These are phyloP conservation scores for Papiliotrema laurentii DNA, from an alignment of 1,284 basidiomycete species.

Conservation along the genomic window DNA sequence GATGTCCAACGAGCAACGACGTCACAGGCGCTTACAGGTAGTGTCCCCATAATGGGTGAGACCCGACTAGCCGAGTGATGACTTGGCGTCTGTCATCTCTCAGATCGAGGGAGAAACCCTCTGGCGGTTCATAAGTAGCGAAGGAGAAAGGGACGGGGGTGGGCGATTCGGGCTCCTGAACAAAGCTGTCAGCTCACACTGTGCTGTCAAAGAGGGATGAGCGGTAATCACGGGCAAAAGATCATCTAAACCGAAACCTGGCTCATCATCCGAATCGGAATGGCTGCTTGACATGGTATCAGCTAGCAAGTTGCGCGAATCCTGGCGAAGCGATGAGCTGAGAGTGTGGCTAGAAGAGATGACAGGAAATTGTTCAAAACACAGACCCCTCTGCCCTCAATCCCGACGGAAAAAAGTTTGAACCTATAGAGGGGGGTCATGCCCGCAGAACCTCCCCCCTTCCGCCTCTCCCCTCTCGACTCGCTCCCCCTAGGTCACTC, in stretches of 20 bases:
- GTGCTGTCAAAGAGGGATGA: neutral
- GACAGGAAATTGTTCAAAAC: neutral
- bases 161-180: slow-evolving; percentile 38
- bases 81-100: slow-evolving; percentile 47
- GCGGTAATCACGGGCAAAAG: slow-evolving; percentile 42
- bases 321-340: neutral
- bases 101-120: slow-evolving; percentile 12
- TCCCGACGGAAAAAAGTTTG: too few species aligned
- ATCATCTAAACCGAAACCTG: slow-evolving; percentile 42
- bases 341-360: neutral
- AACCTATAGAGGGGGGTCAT: too few species aligned
- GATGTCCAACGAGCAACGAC: neutral
- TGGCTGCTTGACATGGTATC: neutral
- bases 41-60: slow-evolving; percentile 88
- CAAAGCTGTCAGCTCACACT: neutral
- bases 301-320: too few species aligned
- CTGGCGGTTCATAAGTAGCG: slow-evolving; percentile 39
- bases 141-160: slow-evolving; percentile 33
- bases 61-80: slow-evolving; percentile 71
- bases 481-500: too few species aligned
- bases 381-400: too few species aligned
- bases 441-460: too few species aligned
- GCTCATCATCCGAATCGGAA: slow-evolving; percentile 22
- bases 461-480: too few species aligned
- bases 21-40: slow-evolving; percentile 57